A percentile compares a stretch with the other conserved stretches of the same genome.
Evolutionary conservation across 148 eudicot genomes (phyloP).

Genomic region (Gaultheria prostrata): DNA sequence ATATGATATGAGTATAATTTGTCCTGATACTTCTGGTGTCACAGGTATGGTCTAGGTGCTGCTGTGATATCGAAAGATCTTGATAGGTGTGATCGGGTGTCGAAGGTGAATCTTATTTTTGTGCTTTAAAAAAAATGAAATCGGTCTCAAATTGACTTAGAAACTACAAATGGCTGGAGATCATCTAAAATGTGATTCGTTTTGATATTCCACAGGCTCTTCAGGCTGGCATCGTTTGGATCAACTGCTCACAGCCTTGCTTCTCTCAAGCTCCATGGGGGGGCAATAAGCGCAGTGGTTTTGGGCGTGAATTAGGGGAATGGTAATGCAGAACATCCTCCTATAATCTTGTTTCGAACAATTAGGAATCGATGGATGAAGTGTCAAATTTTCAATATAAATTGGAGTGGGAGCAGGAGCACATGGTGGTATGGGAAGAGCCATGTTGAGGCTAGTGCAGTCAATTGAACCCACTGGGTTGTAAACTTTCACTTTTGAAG

Average conservation of each 20-base stretch:
- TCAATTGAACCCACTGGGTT: background rate
- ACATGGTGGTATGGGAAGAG: background rate
- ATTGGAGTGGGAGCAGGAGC: background rate
- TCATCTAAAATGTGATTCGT: background rate
- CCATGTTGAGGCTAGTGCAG: background rate
- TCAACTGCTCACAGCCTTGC: constrained; percentile 98
- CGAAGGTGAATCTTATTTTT: constrained; percentile 59
- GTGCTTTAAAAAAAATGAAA: background rate
- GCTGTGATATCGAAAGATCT: constrained; percentile 88
- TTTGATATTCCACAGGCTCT: constrained; percentile 55
- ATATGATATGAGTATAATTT: background rate
- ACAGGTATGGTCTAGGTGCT: constrained; percentile 80
- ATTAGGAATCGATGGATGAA: background rate
- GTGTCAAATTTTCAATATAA: background rate
- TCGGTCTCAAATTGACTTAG: background rate
- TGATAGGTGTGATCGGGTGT: constrained; percentile 79
- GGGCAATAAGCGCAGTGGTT: constrained; percentile 94
- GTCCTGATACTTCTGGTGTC: constrained; percentile 20
- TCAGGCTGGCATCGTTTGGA: constrained; percentile 90
- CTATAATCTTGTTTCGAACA: constrained; percentile 8
- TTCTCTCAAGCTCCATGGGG: constrained; percentile 99
- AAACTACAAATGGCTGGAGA: background rate
- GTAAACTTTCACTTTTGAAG: background rate
- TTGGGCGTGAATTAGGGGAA: constrained; percentile 98
- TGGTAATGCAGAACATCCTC: constrained; percentile 42